phyloP scores from a whole-genome alignment of 495 filamentous ascomycete species.

The Trichoderma gamsii region DNA sequence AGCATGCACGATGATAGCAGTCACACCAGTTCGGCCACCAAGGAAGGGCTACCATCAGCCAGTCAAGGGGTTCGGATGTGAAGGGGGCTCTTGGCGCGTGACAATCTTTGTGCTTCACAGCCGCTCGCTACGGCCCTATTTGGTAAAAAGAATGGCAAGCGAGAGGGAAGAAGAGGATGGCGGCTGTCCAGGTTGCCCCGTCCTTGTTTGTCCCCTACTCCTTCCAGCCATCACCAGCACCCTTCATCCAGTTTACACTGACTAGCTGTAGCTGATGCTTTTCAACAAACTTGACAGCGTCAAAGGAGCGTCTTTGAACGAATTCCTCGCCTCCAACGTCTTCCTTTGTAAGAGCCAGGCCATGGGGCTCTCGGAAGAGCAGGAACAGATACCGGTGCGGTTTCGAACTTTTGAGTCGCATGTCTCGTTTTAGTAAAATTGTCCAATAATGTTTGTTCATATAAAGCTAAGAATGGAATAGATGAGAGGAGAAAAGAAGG shows the following conservation, averaged over 20 bases:
- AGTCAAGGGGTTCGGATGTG: constrained; percentile 3
- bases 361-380: constrained; percentile 23
- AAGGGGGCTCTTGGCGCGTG: background rate
- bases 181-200: background rate
- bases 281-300: constrained; percentile 22
- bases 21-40: constrained; percentile 6
- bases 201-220: constrained; percentile 17
- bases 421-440: constrained; percentile 5
- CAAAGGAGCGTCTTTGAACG: constrained; percentile 24
- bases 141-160: background rate
- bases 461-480: background rate
- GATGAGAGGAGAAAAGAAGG: background rate
- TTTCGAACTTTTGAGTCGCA: constrained; percentile 22
- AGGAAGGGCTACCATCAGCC: background rate
- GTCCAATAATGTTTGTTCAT: background rate
- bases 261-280: constrained; percentile 24
- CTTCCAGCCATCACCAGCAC: constrained; percentile 26
- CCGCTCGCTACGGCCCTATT: constrained; percentile 5
- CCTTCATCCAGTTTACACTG: constrained; percentile 26
- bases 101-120: constrained; percentile 5
- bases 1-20: constrained; percentile 11
- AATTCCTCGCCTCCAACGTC: constrained; percentile 30
- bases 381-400: constrained; percentile 28
- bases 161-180: background rate
- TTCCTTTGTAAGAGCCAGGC: constrained; percentile 17